Evolutionary conservation across 2,329 filamentous ascomycete species (phyloP), one percentile per base, ranked within the genome.

Genomic region (Hypomyces perniciosus): DNA sequence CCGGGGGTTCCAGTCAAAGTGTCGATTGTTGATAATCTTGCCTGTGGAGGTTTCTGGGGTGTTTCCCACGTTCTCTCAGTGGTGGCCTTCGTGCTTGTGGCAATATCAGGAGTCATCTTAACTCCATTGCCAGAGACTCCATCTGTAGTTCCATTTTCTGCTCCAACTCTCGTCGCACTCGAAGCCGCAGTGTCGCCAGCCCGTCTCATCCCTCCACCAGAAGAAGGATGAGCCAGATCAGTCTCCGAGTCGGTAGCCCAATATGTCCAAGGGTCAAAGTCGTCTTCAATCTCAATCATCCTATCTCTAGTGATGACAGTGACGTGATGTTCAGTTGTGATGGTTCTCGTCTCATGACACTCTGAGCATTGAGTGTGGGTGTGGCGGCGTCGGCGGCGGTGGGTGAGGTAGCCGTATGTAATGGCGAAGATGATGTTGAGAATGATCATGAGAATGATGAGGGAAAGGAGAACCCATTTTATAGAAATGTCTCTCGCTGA

Each of bases 371-470:
- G 10, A 27, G 26, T n/a, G 37, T 34, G 12, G 20, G 12, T 35
- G 13, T 42, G 45, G 26, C 39, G 30, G 13, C 29, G 29, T 2
- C 30, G 3, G 28, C 7, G 1, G 7, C 42, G 12, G 50, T 2
- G 6, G 43, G 31, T 43, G 6, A 42, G 31, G n/a, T 41, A 37
- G 9, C 44, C 34, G 10, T 37, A 51, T 10, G 28, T 39, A 5
- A 48, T 8, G 1, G 51, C 28, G 5, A 52, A 50, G 47, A 50
- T 46, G 13, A 59, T 6, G 27, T 53, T 44, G 5, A 60, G 48
- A 20, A 59, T 31, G 3, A 44, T 28, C 7, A 59, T 44, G 26
- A 54, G 20, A 2, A 44, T 31, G 8, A 42, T 33, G 28, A 60
- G 48, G 47, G 53, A 20, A 20, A 20, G 20, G 20, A 20, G 20